These are phyloP conservation scores for Pugionium dolabratum DNA, from an alignment of 345 rosid genomes.

Conservation along the genomic window DNA sequence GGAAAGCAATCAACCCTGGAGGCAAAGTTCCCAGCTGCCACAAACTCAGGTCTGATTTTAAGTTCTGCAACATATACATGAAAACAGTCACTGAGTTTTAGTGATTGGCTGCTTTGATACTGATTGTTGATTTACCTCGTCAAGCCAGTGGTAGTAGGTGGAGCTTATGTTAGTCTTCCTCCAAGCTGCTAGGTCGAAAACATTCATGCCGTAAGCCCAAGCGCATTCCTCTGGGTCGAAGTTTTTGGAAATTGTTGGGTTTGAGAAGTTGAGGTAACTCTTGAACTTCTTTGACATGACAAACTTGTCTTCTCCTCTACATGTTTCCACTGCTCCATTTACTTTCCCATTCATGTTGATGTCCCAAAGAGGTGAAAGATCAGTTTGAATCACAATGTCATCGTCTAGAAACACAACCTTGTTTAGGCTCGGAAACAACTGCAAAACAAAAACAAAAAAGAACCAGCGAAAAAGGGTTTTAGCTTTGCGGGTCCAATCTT, in stretches of 20 bases:
- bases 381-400: conserved; percentile 88
- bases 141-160: conserved; percentile 86
- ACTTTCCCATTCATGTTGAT: conserved; percentile 88
- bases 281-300: conserved; percentile 87
- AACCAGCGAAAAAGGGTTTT: not conserved
- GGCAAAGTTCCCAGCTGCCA: conserved; percentile 98
- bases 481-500: not conserved
- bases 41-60: conserved; percentile 90
- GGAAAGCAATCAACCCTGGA: conserved; percentile 91
- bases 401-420: conserved; percentile 93
- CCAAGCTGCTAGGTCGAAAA: conserved; percentile 90
- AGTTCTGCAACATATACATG: conserved; percentile 58
- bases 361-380: conserved; percentile 93
- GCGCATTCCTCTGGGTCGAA: conserved; percentile 87
- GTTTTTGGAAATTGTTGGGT: conserved; percentile 60
- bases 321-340: conserved; percentile 92
- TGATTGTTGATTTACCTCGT: conserved; percentile 57
- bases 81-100: conserved; percentile 1
- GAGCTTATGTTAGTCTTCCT: conserved; percentile 85
- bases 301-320: conserved; percentile 73
- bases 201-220: conserved; percentile 98
- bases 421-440: conserved; percentile 88
- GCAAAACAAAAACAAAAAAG: conserved; percentile 30
- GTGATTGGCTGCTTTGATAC: not conserved
- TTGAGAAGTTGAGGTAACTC: conserved; percentile 91